A percentile compares a stretch with the other conserved stretches of the same genome.
Evolutionary conservation across 2,329 filamentous ascomycete genomes (phyloP).

Genomic region (Fusarium pilosicola): DNA sequence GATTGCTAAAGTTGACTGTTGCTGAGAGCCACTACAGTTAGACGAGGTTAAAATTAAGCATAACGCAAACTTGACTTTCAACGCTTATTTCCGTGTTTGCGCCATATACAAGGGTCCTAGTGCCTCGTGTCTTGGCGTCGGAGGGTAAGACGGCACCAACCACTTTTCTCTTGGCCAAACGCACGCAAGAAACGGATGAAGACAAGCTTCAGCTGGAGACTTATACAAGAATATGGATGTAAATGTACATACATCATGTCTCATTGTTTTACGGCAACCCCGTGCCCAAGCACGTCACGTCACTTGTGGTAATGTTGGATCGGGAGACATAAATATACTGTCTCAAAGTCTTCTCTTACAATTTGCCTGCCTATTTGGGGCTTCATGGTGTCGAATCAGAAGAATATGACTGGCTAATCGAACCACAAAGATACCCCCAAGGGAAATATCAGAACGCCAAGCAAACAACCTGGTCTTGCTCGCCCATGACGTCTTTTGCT

Average conservation of each 20-base stretch:
- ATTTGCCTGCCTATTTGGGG: neutral
- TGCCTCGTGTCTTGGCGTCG: conserved; percentile 12
- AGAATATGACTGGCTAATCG: neutral
- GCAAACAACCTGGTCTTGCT: neutral
- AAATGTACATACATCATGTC: neutral
- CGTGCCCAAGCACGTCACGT: neutral
- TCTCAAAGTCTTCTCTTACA: neutral
- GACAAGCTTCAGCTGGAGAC: conserved; percentile 10
- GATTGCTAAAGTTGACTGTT: neutral
- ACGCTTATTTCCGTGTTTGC: conserved; percentile 26
- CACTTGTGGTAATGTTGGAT: neutral
- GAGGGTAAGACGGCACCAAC: conserved; percentile 23
- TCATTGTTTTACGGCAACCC: conserved; percentile 13
- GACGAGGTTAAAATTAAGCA: conserved; percentile 25
- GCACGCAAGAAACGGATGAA: neutral
- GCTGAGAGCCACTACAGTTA: neutral
- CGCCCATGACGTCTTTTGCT: conserved; percentile 5
- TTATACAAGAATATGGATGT: neutral
- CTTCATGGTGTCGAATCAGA: neutral
- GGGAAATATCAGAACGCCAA: conserved; percentile 8
- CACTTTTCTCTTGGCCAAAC: conserved; percentile 6
- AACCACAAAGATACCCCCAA: neutral
- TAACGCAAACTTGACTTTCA: conserved; percentile 5
- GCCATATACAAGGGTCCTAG: conserved; percentile 26
- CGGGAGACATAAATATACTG: too few relatives aligned